Conservation (phyloP, 148 eudicot genomes). For the Camellia granthamiana region DNA sequence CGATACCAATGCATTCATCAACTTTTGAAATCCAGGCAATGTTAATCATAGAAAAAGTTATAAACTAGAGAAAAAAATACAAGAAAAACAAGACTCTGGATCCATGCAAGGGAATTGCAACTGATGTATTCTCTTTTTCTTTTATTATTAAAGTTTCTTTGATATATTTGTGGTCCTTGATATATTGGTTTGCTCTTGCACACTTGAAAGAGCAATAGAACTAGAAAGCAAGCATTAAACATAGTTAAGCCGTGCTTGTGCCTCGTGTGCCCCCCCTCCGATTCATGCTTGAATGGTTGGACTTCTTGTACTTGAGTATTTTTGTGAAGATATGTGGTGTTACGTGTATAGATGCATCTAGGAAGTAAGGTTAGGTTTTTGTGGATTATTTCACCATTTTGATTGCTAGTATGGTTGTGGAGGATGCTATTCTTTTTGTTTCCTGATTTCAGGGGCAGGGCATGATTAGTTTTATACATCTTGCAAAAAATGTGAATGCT, state of each 20-base stretch:
- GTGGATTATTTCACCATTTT: background rate
- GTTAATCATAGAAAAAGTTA: background rate
- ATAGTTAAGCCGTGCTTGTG: background rate
- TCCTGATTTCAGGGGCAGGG: slow-evolving; percentile 71
- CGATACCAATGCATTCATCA: too few relatives aligned
- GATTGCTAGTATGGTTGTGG: background rate
- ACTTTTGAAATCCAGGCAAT: background rate
- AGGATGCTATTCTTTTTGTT: background rate
- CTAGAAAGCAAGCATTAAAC: background rate
- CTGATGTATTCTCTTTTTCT: background rate
- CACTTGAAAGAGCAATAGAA: background rate
- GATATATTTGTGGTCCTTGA: background rate
- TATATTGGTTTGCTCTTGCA: background rate
- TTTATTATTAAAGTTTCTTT: background rate
- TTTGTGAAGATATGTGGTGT: background rate
- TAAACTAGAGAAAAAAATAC: background rate
- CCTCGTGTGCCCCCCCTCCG: background rate
- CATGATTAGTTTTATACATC: slow-evolving; percentile 82
- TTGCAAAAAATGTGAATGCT: slow-evolving; percentile 56
- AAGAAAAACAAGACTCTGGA: background rate
- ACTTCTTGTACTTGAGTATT: background rate
- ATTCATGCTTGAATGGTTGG: background rate
- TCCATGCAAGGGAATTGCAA: background rate
- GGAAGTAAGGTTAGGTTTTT: background rate
- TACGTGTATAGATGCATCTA: background rate